A percentile compares a stretch with the other conserved stretches of the same genome.
Evolutionary conservation across 2,329 filamentous ascomycete genomes (phyloP).

Genomic region (Talaromyces sp.): DNA sequence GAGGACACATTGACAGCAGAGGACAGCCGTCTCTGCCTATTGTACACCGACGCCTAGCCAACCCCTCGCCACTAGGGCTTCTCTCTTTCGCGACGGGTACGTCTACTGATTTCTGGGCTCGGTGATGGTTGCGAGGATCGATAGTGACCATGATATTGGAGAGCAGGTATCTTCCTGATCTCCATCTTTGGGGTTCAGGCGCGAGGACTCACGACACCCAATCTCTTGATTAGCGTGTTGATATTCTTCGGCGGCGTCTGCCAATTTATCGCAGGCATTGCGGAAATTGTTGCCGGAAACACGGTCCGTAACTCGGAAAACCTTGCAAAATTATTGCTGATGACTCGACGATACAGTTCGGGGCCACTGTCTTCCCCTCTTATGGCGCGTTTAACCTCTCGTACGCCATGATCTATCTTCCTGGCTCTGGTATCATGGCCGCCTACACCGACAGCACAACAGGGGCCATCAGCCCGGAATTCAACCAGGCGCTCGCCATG

Average conservation of each 20-base stretch:
- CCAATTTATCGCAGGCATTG: slow-evolving; percentile 24
- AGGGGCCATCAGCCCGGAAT: slow-evolving; percentile 19
- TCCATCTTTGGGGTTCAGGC: slow-evolving; percentile 19
- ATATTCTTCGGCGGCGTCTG: slow-evolving; percentile 35
- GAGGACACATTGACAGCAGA: not conserved
- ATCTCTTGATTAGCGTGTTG: slow-evolving; percentile 30
- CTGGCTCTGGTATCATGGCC: slow-evolving; percentile 32
- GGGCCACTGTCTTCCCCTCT: slow-evolving; percentile 35
- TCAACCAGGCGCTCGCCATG: slow-evolving; percentile 23
- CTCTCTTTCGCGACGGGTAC: slow-evolving; percentile 34
- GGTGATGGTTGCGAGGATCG: not conserved
- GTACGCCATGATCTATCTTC: slow-evolving; percentile 37
- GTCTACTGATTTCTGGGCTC: not conserved
- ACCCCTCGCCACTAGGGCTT: slow-evolving; percentile 28
- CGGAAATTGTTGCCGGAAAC: slow-evolving; percentile 21
- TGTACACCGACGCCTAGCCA: slow-evolving; percentile 24
- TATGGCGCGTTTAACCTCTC: slow-evolving; percentile 39
- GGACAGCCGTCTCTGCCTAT: slow-evolving; percentile 22
- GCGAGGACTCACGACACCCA: slow-evolving; percentile 20
- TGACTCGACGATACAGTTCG: slow-evolving; percentile 17
- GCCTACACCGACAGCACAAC: slow-evolving; percentile 31
- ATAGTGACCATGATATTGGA: not conserved
- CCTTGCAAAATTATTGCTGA: not conserved
- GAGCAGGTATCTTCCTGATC: slow-evolving; percentile 20
- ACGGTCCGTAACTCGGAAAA: slow-evolving; percentile 11